Evolutionary conservation across 2,329 filamentous ascomycete species (phyloP).

Genomic region (Didymella exigua): DNA sequence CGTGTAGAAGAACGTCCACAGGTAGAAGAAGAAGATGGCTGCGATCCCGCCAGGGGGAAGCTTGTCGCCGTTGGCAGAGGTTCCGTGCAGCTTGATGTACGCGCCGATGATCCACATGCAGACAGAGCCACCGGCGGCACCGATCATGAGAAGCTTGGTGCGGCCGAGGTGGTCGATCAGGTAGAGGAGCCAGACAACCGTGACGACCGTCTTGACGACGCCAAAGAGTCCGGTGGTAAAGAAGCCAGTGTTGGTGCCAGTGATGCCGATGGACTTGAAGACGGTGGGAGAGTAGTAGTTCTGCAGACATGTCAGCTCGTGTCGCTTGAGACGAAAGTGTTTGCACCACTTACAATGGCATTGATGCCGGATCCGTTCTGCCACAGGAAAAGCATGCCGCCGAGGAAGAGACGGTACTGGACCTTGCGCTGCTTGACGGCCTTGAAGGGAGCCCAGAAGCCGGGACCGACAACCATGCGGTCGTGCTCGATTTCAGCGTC

Average conservation of each 20-base stretch:
- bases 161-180: conserved; percentile 70
- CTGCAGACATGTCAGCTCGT: background rate
- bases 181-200: conserved; percentile 71
- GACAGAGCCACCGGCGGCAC: conserved; percentile 65
- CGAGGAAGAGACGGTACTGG: conserved; percentile 74
- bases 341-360: conserved; percentile 51
- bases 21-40: conserved; percentile 74
- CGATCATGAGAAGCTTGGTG: conserved; percentile 68
- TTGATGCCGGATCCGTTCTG: conserved; percentile 81
- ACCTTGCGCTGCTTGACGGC: conserved; percentile 56
- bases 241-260: conserved; percentile 63
- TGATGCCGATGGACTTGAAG: conserved; percentile 69
- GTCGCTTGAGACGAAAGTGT: background rate
- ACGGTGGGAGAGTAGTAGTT: conserved; percentile 78
- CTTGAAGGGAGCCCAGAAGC: conserved; percentile 67
- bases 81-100: conserved; percentile 61
- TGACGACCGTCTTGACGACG: conserved; percentile 73
- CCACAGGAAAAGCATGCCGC: conserved; percentile 76
- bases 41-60: conserved; percentile 60
- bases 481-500: conserved; percentile 72
- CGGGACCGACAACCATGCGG: conserved; percentile 66
- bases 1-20: conserved; percentile 76
- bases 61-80: conserved; percentile 37
- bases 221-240: conserved; percentile 78
- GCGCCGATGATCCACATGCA: conserved; percentile 70